Evolutionary conservation across 345 rosid genomes (phyloP).

Genomic region (Corymbia maculata): DNA sequence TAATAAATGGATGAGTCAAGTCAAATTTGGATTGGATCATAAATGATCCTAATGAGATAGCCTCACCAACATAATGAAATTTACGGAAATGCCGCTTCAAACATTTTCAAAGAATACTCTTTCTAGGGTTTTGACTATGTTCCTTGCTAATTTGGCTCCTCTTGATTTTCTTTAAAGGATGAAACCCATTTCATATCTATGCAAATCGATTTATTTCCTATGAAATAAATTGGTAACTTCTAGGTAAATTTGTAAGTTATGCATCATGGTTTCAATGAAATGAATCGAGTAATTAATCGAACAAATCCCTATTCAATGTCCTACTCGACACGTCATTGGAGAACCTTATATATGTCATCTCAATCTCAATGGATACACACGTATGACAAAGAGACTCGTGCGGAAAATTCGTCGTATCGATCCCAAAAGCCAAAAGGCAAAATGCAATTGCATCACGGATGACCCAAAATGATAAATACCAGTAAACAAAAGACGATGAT

Average conservation of each 20-base stretch:
- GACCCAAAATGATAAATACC: neutral
- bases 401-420: neutral
- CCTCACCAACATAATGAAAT: neutral
- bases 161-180: neutral
- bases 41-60: neutral
- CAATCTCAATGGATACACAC: neutral
- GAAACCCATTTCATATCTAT: neutral
- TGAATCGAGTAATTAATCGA: neutral
- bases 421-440: neutral
- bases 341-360: neutral
- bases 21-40: no score
- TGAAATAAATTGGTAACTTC: neutral
- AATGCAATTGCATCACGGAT: neutral
- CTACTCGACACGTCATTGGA: neutral
- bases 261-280: neutral
- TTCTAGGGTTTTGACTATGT: neutral
- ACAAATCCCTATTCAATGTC: neutral
- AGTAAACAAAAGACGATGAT: neutral
- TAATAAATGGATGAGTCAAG: no score
- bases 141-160: neutral
- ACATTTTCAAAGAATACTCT: neutral
- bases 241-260: neutral
- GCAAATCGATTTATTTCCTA: neutral
- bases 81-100: neutral
- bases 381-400: neutral